Evolutionary conservation across 169 alveolate species (phyloP).

Genomic region (Plasmodium falciparum): DNA sequence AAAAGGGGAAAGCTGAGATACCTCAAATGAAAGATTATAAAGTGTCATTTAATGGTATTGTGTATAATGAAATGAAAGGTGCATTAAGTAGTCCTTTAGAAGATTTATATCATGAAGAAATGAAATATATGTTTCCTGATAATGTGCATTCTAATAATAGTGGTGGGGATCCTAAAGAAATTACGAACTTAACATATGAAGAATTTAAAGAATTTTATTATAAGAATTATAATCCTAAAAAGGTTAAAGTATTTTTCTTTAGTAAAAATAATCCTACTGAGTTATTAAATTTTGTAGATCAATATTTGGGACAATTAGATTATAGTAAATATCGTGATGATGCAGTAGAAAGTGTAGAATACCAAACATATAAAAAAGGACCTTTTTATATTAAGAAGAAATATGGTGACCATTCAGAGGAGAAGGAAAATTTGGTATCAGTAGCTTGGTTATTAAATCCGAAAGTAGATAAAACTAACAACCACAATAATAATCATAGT

Average conservation of each 20-base stretch:
- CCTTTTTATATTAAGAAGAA: conserved; percentile 60
- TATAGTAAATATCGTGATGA: conserved; percentile 61
- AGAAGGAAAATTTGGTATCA: conserved; percentile 70
- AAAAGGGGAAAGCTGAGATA: conserved; percentile 17
- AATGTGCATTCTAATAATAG: conserved; percentile 85
- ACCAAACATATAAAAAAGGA: conserved; percentile 63
- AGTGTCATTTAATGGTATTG: conserved; percentile 83
- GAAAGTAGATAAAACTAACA: conserved; percentile 5
- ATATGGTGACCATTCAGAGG: conserved; percentile 67
- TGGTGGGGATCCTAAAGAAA: conserved; percentile 91
- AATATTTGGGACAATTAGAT: conserved; percentile 66
- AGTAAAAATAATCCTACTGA: conserved; percentile 82
- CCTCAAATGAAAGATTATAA: conserved; percentile 80
- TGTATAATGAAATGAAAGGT: conserved; percentile 85
- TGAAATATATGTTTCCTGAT: conserved; percentile 76
- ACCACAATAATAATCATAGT: no score
- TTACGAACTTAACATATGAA: conserved; percentile 86
- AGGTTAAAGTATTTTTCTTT: conserved; percentile 85
- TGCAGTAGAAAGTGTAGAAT: conserved; percentile 58
- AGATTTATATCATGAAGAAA: conserved; percentile 67
- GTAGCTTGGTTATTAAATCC: conserved; percentile 74
- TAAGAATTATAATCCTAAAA: conserved; percentile 87
- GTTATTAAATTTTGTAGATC: conserved; percentile 81
- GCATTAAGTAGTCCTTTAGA: conserved; percentile 73
- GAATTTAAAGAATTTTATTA: conserved; percentile 85